phyloP scores from a whole-genome alignment of 2,329 filamentous ascomycete species.

The Thielaviopsis cerberus region DNA sequence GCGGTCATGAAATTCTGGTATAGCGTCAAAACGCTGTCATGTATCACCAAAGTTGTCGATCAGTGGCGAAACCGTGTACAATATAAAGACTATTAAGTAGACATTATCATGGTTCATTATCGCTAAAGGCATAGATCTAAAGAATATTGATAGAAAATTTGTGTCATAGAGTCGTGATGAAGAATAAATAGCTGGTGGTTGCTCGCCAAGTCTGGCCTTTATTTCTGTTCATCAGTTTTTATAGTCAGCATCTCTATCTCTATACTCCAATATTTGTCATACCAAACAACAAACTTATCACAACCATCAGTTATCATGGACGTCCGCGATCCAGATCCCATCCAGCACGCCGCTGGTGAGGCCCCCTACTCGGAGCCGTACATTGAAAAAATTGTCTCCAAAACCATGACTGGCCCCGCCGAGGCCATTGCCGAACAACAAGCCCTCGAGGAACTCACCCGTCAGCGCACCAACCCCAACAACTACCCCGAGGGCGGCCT shows the following conservation, averaged over 20 bases:
- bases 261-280: too few relatives aligned
- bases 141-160: not conserved
- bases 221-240: too few relatives aligned
- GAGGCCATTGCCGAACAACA: not conserved
- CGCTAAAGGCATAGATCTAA: not conserved
- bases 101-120: not conserved
- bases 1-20: not conserved
- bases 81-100: not conserved
- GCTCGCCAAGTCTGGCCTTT: too few relatives aligned
- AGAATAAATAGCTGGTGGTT: too few relatives aligned
- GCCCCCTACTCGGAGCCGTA: slow-evolving; percentile 5
- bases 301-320: too few relatives aligned
- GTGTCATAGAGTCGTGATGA: too few relatives aligned
- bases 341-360: not conserved
- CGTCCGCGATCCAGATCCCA: slow-evolving; percentile 6
- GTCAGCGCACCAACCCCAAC: slow-evolving; percentile 9
- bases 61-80: not conserved
- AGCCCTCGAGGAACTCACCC: slow-evolving; percentile 7
- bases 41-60: not conserved
- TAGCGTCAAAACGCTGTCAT: not conserved
- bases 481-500: slow-evolving; percentile 42
- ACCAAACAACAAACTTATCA: too few relatives aligned
- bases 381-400: not conserved
- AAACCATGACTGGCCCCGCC: not conserved
- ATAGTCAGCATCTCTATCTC: too few relatives aligned